A percentile compares a stretch with the other conserved stretches of the same genome.
These are phyloP conservation scores for Calonectria fujianensis DNA, from an alignment of 2,329 filamentous ascomycete genomes.

Conservation along the genomic window DNA sequence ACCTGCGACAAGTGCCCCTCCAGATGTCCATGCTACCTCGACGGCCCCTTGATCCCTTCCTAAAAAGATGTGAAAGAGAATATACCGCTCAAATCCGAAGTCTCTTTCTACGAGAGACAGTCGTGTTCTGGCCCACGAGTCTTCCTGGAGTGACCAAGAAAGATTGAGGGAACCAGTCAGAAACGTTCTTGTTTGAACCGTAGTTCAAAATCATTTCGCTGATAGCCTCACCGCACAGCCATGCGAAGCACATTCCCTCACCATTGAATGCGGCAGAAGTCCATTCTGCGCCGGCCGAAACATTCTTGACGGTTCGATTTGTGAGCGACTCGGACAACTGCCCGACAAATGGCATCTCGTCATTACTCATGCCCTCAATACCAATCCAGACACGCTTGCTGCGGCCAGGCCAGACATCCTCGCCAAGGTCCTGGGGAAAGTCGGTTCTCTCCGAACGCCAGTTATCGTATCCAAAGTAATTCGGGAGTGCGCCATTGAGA, in stretches of 20 bases:
- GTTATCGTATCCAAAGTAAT: slow-evolving; percentile 30
- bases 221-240: slow-evolving; percentile 28
- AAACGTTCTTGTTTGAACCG: not conserved
- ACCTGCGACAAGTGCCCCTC: too few relatives aligned
- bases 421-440: not conserved
- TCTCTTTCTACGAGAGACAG: not conserved
- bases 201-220: slow-evolving; percentile 30
- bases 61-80: not conserved
- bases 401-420: slow-evolving; percentile 16
- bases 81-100: not conserved
- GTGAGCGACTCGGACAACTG: slow-evolving; percentile 2
- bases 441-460: slow-evolving; percentile 24
- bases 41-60: too few relatives aligned
- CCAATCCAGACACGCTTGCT: slow-evolving; percentile 30
- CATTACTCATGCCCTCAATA: slow-evolving; percentile 1
- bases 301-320: not conserved
- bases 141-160: slow-evolving; percentile 25
- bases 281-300: slow-evolving; percentile 23
- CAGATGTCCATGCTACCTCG: not conserved
- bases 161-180: slow-evolving; percentile 32
- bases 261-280: slow-evolving; percentile 23
- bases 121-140: not conserved
- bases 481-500: slow-evolving; percentile 26
- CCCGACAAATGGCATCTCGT: slow-evolving; percentile 29
- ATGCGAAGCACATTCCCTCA: slow-evolving; percentile 33